These are phyloP conservation scores for Albizia julibrissin DNA, from an alignment of 306 rosid species.

Conservation along the genomic window DNA sequence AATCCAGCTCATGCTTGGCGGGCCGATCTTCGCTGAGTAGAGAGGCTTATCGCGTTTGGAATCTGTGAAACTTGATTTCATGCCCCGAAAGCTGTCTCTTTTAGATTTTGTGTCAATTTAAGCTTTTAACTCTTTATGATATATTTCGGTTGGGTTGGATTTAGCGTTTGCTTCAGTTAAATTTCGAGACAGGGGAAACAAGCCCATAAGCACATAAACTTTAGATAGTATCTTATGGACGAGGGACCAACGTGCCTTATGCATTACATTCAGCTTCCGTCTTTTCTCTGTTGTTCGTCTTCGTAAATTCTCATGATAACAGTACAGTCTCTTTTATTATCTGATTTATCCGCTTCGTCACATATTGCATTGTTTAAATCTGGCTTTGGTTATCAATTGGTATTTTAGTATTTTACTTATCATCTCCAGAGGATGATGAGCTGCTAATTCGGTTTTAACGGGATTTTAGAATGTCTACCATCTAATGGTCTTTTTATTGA, in stretches of 20 bases:
- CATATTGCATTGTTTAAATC: background rate
- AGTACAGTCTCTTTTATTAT: background rate
- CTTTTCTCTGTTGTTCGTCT: background rate
- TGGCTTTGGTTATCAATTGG: background rate
- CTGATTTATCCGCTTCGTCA: background rate
- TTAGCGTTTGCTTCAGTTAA: background rate
- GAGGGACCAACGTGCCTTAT: background rate
- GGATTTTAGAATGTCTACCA: background rate
- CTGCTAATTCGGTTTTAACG: background rate
- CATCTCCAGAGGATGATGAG: background rate
- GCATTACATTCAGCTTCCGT: background rate
- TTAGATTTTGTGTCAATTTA: background rate
- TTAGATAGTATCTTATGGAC: background rate
- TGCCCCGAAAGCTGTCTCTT: background rate
- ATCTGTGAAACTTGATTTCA: background rate
- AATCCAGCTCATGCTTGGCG: background rate
- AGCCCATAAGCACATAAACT: background rate
- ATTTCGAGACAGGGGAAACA: background rate
- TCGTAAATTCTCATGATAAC: too few species aligned
- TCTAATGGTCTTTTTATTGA: background rate
- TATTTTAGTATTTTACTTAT: background rate
- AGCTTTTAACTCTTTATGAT: background rate
- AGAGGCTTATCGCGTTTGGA: background rate
- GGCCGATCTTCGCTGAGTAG: background rate
- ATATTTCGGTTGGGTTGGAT: background rate